Evolutionary conservation across 352 stramenopile genomes (phyloP).

Genomic region (Phytophthora crassamura): DNA sequence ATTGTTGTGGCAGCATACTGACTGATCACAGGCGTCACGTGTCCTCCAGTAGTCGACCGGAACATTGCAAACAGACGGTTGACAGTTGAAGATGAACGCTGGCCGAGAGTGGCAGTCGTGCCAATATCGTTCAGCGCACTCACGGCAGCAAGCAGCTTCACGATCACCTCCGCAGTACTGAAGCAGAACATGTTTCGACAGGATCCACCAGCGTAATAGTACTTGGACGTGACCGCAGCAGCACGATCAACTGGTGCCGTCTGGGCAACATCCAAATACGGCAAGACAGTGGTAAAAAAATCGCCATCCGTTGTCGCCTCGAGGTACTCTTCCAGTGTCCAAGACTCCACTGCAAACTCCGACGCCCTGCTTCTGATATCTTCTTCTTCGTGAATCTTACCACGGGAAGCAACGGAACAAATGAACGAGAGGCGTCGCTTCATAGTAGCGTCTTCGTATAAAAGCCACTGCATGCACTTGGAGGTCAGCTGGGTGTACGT

Average conservation of each 20-base stretch:
- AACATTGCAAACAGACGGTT: no score
- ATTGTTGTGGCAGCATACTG: conserved; percentile 12
- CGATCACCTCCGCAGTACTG: background rate
- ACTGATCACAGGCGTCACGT: conserved; percentile 15
- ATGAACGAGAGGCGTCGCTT: conserved; percentile 14
- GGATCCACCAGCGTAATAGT: conserved; percentile 17
- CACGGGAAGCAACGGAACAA: conserved; percentile 14
- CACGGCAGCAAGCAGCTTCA: background rate
- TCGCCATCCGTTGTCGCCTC: conserved; percentile 20
- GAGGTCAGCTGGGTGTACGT: no score
- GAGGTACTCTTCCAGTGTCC: conserved; percentile 28
- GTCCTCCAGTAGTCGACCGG: background rate
- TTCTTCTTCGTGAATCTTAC: conserved; percentile 18
- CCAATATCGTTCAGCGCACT: background rate
- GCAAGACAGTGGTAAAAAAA: conserved; percentile 1
- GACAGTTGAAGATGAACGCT: background rate
- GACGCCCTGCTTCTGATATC: conserved; percentile 8
- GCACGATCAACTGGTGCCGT: background rate
- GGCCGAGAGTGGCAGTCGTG: background rate
- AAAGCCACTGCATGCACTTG: background rate
- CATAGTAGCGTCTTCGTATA: background rate
- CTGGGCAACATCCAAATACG: conserved; percentile 4
- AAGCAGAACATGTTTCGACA: conserved; percentile 15
- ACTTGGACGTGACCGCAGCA: no score
- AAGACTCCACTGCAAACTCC: conserved; percentile 22